Evolutionary conservation across 192 early-diverging fungal species (phyloP), one percentile per base, ranked within the genome.

Genomic region (Backusella tuberculispora): DNA sequence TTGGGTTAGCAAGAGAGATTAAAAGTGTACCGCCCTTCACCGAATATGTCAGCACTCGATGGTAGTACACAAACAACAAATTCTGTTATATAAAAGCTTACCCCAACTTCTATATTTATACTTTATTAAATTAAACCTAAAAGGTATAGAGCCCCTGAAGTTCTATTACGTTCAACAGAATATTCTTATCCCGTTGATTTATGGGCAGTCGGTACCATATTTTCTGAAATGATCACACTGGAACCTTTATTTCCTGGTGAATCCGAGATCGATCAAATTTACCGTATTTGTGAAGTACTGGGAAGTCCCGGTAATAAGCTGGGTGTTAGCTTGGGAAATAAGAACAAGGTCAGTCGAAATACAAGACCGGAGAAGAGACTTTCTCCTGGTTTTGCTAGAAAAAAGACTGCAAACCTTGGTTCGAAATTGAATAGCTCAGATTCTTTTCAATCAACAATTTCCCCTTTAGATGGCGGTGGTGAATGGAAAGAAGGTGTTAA

Each of bases 11-110:
- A 19, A 83, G 94, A 60, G 95, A 98, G 72, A 90, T 94, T 71
- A 89, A 95, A 48, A 92, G 89, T 78, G 83, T 88, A 42, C 94
- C 95, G 0, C 97, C 97, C 38, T 95, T 96, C 73, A 98, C 97
- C 19, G 95, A 95, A 75, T 99, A 99, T 82, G 95, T 99, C 74
- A 95, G 93, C 84, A 99, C 97, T 5, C 87, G 97, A 80, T 99
- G 97, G 97, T 77, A 72, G 29, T 34, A 34, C 29, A 34, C 29
- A 34, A 34, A 65, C 8, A 66, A 12, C 6, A 21, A 3, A 21
- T 56, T 34, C 43, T 15, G 41, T 45, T 10, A 12, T 7, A n/a
- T 10, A 40, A n/a, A 1, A n/a, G 10, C 13, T 17, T n/a, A 8
- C 37, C n/a, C 40, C 17, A 13, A 8, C 8, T 8, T 44, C 10